Conservation (phyloP, 306 rosid species). For the Fagus crenata region DNA sequence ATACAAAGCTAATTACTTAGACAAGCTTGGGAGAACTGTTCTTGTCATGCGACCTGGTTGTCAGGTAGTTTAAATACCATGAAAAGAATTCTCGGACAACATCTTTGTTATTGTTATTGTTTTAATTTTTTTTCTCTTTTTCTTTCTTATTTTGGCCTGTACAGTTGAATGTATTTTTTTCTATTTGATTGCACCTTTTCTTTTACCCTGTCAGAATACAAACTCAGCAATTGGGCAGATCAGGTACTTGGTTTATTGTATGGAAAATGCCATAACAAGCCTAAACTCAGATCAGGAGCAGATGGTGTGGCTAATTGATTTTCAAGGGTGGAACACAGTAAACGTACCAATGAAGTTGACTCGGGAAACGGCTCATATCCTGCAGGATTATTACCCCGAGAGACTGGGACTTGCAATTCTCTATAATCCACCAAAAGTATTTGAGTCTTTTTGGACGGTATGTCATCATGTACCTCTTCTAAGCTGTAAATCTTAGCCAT, state of each 20-base stretch:
- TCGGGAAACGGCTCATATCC: constrained; percentile 56
- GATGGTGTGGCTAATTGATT: constrained; percentile 82
- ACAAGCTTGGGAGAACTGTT: constrained; percentile 69
- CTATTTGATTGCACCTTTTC: constrained; percentile 21
- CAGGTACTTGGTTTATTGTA: constrained; percentile 64
- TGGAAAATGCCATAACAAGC: constrained; percentile 78
- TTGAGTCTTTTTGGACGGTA: constrained; percentile 89
- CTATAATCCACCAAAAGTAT: constrained; percentile 80
- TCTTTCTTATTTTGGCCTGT: constrained; percentile 1
- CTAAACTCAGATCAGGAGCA: constrained; percentile 54
- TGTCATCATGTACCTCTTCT: constrained; percentile 28
- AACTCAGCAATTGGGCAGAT: constrained; percentile 47
- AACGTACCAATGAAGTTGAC: constrained; percentile 61
- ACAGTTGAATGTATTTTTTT: constrained; percentile 14
- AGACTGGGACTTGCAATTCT: constrained; percentile 72
- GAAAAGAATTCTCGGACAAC: background rate
- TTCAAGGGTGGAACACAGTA: constrained; percentile 64
- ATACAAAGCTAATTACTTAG: constrained; percentile 62
- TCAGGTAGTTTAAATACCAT: constrained; percentile 48
- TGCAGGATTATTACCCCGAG: constrained; percentile 86
- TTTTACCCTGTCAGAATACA: constrained; percentile 46
- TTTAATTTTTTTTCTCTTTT: background rate
- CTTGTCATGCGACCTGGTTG: constrained; percentile 70
- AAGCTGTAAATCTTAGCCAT: background rate
- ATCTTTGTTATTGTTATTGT: background rate